Conservation (phyloP, 2,329 filamentous ascomycete genomes). For the Microcera coccophila region DNA sequence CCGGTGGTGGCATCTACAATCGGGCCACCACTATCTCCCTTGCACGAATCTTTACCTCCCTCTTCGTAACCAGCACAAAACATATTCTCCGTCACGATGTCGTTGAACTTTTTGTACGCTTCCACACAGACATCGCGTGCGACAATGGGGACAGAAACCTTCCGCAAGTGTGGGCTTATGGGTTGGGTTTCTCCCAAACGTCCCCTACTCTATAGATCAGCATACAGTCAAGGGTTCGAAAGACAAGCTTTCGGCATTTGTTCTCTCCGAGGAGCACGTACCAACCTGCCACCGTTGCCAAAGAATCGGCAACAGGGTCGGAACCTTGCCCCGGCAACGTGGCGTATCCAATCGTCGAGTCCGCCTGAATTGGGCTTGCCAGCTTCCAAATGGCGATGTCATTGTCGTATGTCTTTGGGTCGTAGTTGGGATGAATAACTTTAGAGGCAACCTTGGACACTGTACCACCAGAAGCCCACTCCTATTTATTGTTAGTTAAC, state of each 20-base stretch:
- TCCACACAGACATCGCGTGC: slow-evolving; percentile 24
- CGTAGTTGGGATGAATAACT: slow-evolving; percentile 24
- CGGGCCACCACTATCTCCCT: slow-evolving; percentile 32
- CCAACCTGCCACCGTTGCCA: slow-evolving; percentile 27
- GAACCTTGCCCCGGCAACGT: slow-evolving; percentile 21
- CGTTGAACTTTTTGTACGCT: slow-evolving; percentile 21
- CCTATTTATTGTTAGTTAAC: too few relatives aligned
- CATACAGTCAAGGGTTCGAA: not conserved
- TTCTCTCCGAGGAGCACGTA: slow-evolving; percentile 8
- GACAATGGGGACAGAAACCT: slow-evolving; percentile 31
- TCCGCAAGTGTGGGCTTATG: slow-evolving; percentile 22
- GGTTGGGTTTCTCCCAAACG: slow-evolving; percentile 7
- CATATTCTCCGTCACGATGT: slow-evolving; percentile 28
- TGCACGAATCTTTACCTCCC: slow-evolving; percentile 33
- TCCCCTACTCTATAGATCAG: slow-evolving; percentile 17
- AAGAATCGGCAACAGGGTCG: slow-evolving; percentile 22
- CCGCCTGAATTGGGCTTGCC: slow-evolving; percentile 18
- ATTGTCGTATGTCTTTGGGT: slow-evolving; percentile 15
- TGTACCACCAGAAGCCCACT: slow-evolving; percentile 20
- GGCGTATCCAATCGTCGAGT: slow-evolving; percentile 25
- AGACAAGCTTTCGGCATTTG: too few relatives aligned
- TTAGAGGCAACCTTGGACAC: slow-evolving; percentile 22
- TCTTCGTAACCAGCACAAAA: slow-evolving; percentile 28
- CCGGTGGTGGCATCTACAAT: slow-evolving; percentile 22
- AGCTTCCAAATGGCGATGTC: slow-evolving; percentile 31